These are phyloP conservation scores for Chalciporus sphaerocephalus DNA, from an alignment of 768 basidiomycete genomes.

Conservation along the genomic window DNA sequence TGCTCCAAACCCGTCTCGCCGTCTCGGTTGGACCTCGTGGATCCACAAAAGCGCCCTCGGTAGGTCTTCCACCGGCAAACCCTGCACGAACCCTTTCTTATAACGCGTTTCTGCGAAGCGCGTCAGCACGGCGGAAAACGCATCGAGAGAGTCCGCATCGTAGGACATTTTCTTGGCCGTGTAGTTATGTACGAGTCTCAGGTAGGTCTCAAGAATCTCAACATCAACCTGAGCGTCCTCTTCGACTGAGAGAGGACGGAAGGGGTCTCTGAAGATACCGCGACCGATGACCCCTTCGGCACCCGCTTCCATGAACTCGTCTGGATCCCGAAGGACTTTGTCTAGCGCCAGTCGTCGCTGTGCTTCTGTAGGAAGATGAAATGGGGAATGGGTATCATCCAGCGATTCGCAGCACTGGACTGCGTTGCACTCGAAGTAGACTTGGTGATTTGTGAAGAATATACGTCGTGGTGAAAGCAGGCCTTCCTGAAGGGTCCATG, in stretches of 20 bases:
- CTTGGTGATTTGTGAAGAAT: conserved; percentile 19
- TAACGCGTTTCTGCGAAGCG: conserved; percentile 1
- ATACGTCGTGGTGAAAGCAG: conserved; percentile 14
- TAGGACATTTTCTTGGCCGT: conserved; percentile 3
- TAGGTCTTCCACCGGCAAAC: conserved; percentile 9
- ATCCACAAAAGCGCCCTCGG: conserved; percentile 12
- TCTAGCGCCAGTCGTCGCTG: not conserved
- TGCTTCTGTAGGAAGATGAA: conserved; percentile 9
- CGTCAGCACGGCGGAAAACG: conserved; percentile 13
- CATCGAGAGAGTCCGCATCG: conserved; percentile 13
- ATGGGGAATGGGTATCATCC: conserved; percentile 10
- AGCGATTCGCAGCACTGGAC: conserved; percentile 12
- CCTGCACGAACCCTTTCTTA: conserved; percentile 12
- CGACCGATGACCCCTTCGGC: not conserved
- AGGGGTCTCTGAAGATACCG: conserved; percentile 10
- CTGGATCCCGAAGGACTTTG: not conserved
- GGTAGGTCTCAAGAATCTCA: not conserved
- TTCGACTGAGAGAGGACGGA: conserved; percentile 1
- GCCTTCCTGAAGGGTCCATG: conserved; percentile 19
- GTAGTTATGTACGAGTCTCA: conserved; percentile 5
- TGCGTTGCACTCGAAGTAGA: conserved; percentile 18
- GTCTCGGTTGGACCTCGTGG: conserved; percentile 1
- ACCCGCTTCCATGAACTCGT: not conserved
- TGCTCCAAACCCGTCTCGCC: not conserved
- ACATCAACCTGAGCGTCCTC: not conserved